Conservation (phyloP, 2,329 filamentous ascomycete species). For the Diaporthe sp. region DNA sequence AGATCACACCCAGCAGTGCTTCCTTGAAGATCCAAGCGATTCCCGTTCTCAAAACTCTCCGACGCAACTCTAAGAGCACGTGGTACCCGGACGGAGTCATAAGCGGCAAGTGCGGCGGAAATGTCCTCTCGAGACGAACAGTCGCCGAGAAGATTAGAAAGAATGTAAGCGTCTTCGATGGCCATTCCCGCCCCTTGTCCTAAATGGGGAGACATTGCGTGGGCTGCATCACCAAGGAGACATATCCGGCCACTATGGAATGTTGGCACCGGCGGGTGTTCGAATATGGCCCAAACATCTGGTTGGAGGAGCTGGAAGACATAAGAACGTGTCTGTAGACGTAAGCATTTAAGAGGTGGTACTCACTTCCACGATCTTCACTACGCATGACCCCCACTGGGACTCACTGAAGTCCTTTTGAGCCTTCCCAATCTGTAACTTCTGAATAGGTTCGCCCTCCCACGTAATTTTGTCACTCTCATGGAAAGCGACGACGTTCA, state of each 20-base stretch:
- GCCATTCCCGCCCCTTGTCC: slow-evolving; percentile 30
- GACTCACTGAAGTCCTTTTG: slow-evolving; percentile 10
- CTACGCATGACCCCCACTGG: not conserved
- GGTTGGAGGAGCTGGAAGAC: slow-evolving; percentile 4
- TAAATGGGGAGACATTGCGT: slow-evolving; percentile 19
- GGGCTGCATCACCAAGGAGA: slow-evolving; percentile 29
- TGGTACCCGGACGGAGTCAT: slow-evolving; percentile 21
- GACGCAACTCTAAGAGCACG: not conserved
- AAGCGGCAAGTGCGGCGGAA: slow-evolving; percentile 8
- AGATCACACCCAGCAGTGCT: slow-evolving; percentile 16
- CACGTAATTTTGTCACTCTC: not conserved
- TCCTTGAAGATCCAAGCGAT: slow-evolving; percentile 13
- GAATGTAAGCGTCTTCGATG: slow-evolving; percentile 15
- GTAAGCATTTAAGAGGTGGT: not conserved
- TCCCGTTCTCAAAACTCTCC: slow-evolving; percentile 6
- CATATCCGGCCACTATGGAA: slow-evolving; percentile 7
- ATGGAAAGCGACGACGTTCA: slow-evolving; percentile 28
- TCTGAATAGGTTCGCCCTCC: slow-evolving; percentile 11
- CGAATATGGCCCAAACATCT: slow-evolving; percentile 28
- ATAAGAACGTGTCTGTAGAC: not conserved
- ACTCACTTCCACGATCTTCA: slow-evolving; percentile 22
- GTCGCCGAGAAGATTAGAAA: slow-evolving; percentile 5
- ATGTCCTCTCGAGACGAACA: slow-evolving; percentile 6
- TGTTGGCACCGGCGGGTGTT: slow-evolving; percentile 6
- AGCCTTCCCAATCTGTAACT: not conserved